phyloP scores from a whole-genome alignment of 495 filamentous ascomycete species.

The Aspergillus hancockii region DNA sequence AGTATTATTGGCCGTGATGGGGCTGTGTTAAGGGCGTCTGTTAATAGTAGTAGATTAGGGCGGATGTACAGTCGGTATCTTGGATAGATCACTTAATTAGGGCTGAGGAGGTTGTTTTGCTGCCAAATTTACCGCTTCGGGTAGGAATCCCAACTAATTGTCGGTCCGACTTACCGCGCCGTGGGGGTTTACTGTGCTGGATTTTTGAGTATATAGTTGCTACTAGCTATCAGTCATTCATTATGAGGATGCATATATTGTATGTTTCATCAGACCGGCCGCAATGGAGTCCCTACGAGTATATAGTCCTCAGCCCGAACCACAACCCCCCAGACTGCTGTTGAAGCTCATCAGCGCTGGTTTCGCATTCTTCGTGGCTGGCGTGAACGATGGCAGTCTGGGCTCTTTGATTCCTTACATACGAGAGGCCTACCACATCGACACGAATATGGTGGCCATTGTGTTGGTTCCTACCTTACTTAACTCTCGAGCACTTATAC shows the following conservation, averaged over 20 bases:
- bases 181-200: neutral
- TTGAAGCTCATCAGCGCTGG: constrained; percentile 31
- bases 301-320: neutral
- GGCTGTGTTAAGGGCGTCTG: too few relatives aligned
- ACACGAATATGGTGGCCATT: constrained; percentile 37
- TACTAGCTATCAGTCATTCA: too few relatives aligned
- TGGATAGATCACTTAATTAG: neutral
- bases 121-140: constrained; percentile 9
- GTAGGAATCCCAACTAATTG: neutral
- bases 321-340: constrained; percentile 15
- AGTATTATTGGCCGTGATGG: constrained; percentile 26
- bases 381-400: constrained; percentile 49
- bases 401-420: constrained; percentile 58
- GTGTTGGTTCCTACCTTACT: constrained; percentile 17
- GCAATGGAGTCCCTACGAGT: constrained; percentile 12
- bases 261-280: neutral
- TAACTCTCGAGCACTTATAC: too few relatives aligned
- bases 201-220: neutral
- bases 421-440: constrained; percentile 46
- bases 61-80: neutral
- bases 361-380: constrained; percentile 33
- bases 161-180: neutral
- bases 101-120: neutral
- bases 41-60: too few relatives aligned
- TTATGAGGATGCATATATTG: too few relatives aligned